Percentiles rank a stretch among this genome's conserved stretches.
phyloP scores from a whole-genome alignment of 192 early-diverging fungal genomes.

The Podila epicladia region DNA sequence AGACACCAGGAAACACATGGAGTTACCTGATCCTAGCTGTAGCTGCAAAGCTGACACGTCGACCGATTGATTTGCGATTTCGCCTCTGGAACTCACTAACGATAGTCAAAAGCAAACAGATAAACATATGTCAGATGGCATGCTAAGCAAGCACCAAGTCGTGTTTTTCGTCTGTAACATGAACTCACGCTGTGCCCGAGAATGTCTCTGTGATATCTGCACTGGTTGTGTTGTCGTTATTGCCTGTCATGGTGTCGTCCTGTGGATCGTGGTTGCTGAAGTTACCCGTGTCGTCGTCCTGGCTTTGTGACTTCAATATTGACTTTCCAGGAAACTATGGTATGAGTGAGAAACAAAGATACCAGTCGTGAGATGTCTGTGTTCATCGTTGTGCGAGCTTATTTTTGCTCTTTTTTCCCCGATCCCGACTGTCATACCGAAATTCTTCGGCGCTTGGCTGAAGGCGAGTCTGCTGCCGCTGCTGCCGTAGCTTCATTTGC shows the following conservation, averaged over 20 bases:
- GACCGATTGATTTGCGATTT: slow-evolving; percentile 28
- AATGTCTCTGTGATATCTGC: slow-evolving; percentile 29
- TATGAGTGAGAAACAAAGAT: background rate
- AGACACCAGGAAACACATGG: background rate
- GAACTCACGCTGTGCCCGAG: slow-evolving; percentile 24
- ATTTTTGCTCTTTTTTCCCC: background rate
- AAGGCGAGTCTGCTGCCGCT: background rate
- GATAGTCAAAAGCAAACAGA: background rate
- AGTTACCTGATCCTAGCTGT: slow-evolving; percentile 46
- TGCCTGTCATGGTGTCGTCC: background rate
- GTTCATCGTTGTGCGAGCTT: background rate
- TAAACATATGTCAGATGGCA: background rate
- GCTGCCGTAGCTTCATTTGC: too few relatives aligned
- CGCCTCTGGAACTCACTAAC: slow-evolving; percentile 32
- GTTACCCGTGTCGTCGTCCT: slow-evolving; percentile 15
- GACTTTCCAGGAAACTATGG: slow-evolving; percentile 43
- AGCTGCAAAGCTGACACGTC: slow-evolving; percentile 49
- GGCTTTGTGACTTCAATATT: slow-evolving; percentile 21
- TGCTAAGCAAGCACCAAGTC: background rate
- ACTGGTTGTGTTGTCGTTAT: background rate
- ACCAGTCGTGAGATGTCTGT: background rate
- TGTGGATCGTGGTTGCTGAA: slow-evolving; percentile 5
- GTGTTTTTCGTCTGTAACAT: background rate
- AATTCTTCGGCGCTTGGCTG: slow-evolving; percentile 2
- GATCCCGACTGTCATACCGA: background rate